These are phyloP conservation scores for Euptelea pleiosperma DNA, from an alignment of 164 flowering plant genomes.

Conservation along the genomic window DNA sequence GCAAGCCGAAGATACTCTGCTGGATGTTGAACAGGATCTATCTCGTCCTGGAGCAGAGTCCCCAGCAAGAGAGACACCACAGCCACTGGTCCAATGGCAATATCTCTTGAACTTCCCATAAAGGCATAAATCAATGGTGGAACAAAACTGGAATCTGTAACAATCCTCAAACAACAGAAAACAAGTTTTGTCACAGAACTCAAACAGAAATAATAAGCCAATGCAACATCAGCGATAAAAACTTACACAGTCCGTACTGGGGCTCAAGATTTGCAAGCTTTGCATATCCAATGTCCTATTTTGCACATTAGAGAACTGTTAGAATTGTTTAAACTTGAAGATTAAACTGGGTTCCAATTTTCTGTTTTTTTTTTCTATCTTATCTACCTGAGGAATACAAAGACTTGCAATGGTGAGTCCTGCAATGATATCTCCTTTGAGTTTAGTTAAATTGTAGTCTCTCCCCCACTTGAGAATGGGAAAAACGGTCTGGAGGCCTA, in stretches of 20 bases:
- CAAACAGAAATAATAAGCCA: not conserved
- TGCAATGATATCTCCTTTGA: slow-evolving; percentile 68
- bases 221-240: not conserved
- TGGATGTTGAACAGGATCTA: slow-evolving; percentile 44
- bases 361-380: not conserved
- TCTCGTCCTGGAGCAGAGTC: slow-evolving; percentile 61
- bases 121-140: slow-evolving; percentile 93
- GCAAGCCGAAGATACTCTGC: slow-evolving; percentile 67
- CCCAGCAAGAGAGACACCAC: slow-evolving; percentile 90
- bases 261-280: slow-evolving; percentile 66
- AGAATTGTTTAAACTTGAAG: not conserved
- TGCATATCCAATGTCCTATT: slow-evolving; percentile 69
- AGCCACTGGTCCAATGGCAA: slow-evolving; percentile 96
- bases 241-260: slow-evolving; percentile 73
- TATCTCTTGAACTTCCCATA: slow-evolving; percentile 98
- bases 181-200: not conserved
- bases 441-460: slow-evolving; percentile 43
- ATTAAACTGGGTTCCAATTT: not conserved
- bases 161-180: slow-evolving; percentile 10
- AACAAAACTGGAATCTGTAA: slow-evolving; percentile 85
- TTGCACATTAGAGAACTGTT: slow-evolving; percentile 1
- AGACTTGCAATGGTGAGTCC: slow-evolving; percentile 90
- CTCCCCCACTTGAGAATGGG: slow-evolving; percentile 73
- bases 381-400: slow-evolving; percentile 78
- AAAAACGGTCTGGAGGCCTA: slow-evolving; percentile 61